Evolutionary conservation across 768 basidiomycete genomes (phyloP).

Genomic region (Amanita fuliginea): DNA sequence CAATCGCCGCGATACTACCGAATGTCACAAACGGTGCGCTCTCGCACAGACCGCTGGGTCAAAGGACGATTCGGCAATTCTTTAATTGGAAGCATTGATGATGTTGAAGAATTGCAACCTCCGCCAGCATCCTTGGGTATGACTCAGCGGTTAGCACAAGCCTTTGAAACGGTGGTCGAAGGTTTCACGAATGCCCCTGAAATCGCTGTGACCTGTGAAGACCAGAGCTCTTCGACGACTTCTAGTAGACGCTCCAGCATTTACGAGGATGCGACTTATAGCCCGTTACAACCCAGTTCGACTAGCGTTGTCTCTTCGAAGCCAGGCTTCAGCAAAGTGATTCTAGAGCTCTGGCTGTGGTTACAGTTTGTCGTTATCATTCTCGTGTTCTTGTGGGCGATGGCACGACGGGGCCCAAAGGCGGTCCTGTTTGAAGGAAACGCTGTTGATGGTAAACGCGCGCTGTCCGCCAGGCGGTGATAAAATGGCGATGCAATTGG

Average conservation of each 20-base stretch:
- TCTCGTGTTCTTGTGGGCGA: conserved; percentile 67
- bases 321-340: conserved; percentile 24
- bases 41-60: conserved; percentile 49
- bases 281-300: background rate
- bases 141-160: conserved; percentile 28
- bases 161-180: conserved; percentile 35
- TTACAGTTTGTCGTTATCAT: conserved; percentile 70
- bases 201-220: background rate
- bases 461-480: background rate
- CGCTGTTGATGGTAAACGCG: background rate
- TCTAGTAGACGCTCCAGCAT: conserved; percentile 4
- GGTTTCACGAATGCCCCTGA: conserved; percentile 15
- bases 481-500: background rate
- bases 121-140: conserved; percentile 16
- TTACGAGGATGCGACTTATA: conserved; percentile 2
- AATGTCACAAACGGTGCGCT: conserved; percentile 41
- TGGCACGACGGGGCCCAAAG: conserved; percentile 70
- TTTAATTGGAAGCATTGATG: conserved; percentile 1
- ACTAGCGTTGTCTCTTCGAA: conserved; percentile 8
- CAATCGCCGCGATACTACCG: conserved; percentile 24
- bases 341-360: conserved; percentile 79
- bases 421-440: conserved; percentile 31
- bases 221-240: background rate
- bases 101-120: conserved; percentile 9
- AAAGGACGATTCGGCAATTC: conserved; percentile 40